A percentile compares a stretch with the other conserved stretches of the same genome.
These are phyloP conservation scores for Aphanomyces invadans DNA, from an alignment of 352 stramenopile species.

Conservation along the genomic window DNA sequence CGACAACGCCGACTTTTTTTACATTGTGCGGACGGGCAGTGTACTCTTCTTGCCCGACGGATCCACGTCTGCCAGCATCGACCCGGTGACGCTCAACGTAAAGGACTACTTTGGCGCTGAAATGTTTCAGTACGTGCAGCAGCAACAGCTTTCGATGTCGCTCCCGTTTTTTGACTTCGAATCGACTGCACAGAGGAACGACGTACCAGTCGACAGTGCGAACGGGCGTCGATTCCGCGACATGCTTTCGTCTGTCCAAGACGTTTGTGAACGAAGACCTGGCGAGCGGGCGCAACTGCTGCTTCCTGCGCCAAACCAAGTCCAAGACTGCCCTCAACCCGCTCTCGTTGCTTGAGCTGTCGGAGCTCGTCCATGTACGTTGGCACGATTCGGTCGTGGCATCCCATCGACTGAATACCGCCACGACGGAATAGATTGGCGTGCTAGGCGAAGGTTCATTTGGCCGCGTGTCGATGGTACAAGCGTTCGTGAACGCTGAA, in stretches of 20 bases:
- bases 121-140: slow-evolving; percentile 46
- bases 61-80: slow-evolving; percentile 28
- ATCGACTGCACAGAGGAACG: neutral
- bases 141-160: too few relatives aligned
- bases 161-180: too few relatives aligned
- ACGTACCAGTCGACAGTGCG: neutral
- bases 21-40: slow-evolving; percentile 59
- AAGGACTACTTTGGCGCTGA: slow-evolving; percentile 71
- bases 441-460: slow-evolving; percentile 94
- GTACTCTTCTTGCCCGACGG: neutral
- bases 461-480: slow-evolving; percentile 92
- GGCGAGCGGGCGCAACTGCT: neutral
- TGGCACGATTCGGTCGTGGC: too few relatives aligned
- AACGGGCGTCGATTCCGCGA: neutral
- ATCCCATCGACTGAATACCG: too few relatives aligned
- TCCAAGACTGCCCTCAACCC: too few relatives aligned
- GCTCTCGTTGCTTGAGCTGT: slow-evolving; percentile 36
- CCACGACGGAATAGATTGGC: slow-evolving; percentile 39
- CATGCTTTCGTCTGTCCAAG: slow-evolving; percentile 1
- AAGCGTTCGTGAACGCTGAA: slow-evolving; percentile 45
- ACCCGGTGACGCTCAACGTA: slow-evolving; percentile 50
- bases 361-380: slow-evolving; percentile 58
- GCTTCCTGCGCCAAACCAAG: neutral
- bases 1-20: slow-evolving; percentile 52
- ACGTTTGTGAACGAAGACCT: neutral